These are phyloP conservation scores for Penicillium sp. DNA, from an alignment of 2,329 filamentous ascomycete species.

Conservation along the genomic window DNA sequence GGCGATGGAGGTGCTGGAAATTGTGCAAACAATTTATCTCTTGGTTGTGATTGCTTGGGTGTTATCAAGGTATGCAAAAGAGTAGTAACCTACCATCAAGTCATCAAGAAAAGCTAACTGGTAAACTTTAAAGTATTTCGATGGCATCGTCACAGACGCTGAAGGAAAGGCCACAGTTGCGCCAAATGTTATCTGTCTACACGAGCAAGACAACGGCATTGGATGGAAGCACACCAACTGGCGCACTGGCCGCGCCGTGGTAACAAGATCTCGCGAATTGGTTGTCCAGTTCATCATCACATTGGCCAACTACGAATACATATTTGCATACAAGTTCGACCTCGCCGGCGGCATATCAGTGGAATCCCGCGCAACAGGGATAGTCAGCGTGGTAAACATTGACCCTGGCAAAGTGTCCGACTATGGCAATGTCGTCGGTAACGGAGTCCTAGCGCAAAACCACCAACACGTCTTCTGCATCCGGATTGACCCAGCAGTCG, in stretches of 20 bases:
- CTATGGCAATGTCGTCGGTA: constrained; percentile 64
- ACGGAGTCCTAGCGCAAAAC: constrained; percentile 62
- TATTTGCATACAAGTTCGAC: constrained; percentile 68
- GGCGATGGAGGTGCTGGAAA: constrained; percentile 64
- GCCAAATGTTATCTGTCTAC: constrained; percentile 66
- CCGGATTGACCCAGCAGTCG: constrained; percentile 59
- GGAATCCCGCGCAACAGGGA: constrained; percentile 65
- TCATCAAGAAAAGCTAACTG: not conserved
- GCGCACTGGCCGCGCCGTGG: constrained; percentile 59
- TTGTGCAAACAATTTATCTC: constrained; percentile 65
- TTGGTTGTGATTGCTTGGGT: constrained; percentile 68
- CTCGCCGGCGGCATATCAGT: constrained; percentile 65
- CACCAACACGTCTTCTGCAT: constrained; percentile 73
- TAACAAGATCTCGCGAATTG: constrained; percentile 61
- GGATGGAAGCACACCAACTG: constrained; percentile 71
- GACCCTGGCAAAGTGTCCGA: constrained; percentile 57
- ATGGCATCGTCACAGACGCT: constrained; percentile 55
- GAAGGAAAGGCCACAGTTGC: constrained; percentile 57
- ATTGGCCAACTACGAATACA: constrained; percentile 69
- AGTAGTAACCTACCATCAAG: not conserved
- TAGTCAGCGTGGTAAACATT: constrained; percentile 62
- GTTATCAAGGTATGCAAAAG: constrained; percentile 50
- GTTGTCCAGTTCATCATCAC: constrained; percentile 68
- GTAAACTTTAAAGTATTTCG: constrained; percentile 47
- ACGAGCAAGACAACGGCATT: constrained; percentile 67